Base-by-base conservation (phyloP, 75 land plant species). In the Selaginella moellendorffii region DNA sequence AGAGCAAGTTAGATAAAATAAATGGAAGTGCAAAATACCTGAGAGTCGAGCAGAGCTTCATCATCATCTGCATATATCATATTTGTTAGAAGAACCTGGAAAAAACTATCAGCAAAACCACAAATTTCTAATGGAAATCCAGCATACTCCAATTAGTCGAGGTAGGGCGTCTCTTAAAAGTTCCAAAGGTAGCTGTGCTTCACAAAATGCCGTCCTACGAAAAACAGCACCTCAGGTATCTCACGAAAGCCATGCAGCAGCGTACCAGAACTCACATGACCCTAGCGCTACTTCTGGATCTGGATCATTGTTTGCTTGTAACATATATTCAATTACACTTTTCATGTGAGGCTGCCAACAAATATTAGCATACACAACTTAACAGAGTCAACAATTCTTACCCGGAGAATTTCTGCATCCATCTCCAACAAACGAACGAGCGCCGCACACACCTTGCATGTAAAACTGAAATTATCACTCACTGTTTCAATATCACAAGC, bases 31-130 rank as follows among this genome's bases (percentile, higher is more conserved):
- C 5, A 36, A 36, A 5, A 36, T 42, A 88, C 97, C 79, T 88
- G 95, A 24, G 86, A 93, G 62, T 92, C 97, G 58, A 76, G 30
- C 73, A 92, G 78, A 25, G 97, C 78, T 46, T 92, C 97, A 75
- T 92, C 97, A 78, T 92, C 96, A 52, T 92, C 97, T 69, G 86
- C 90, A 78, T 92, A 92, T 20, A 71, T 82, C 97, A 92, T 92
- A 61, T 92, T 92, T 29, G 80, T 78, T 60, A 92, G 74, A 29
- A 92, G 63, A 69, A 85, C 69, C 97, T 92, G 72, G 31, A 54
- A 54, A 77, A 2, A 5, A 5, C 5, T 36, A 5, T 5, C 46
- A 36, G 46, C 14, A 36, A 36, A n/a, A n/a, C n/a, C n/a, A n/a
- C n/a, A n/a, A n/a, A n/a, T n/a, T n/a, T n/a, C n/a, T n/a, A n/a